Evolutionary conservation across 2,329 filamentous ascomycete species (phyloP).

Genomic region (Amphichorda felina): DNA sequence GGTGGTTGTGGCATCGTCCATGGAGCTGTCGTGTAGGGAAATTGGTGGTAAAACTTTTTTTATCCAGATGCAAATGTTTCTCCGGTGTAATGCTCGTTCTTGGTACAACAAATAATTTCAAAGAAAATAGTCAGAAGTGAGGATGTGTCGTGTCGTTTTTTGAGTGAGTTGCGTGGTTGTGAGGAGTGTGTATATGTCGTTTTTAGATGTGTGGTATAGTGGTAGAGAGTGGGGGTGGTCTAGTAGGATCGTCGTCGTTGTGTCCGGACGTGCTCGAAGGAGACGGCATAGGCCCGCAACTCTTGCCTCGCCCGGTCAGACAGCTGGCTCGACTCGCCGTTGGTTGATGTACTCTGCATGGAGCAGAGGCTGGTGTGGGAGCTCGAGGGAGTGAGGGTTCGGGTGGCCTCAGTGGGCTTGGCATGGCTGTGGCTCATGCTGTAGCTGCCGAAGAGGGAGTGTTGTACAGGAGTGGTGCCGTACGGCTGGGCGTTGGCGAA

Average conservation of each 20-base stretch:
- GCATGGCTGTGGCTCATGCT: conserved; percentile 15
- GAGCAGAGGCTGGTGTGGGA: conserved; percentile 80
- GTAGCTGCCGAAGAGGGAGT: conserved; percentile 12
- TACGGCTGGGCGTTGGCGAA: conserved; percentile 54
- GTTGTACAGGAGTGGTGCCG: conserved; percentile 31
- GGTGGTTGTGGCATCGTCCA: not conserved
- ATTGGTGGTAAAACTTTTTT: not conserved
- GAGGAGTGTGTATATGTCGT: too few relatives aligned
- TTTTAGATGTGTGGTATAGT: too few relatives aligned
- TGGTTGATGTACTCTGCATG: conserved; percentile 50
- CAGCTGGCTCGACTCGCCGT: conserved; percentile 42
- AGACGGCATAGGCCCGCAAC: conserved; percentile 74
- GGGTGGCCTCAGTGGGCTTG: conserved; percentile 9
- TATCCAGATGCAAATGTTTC: not conserved
- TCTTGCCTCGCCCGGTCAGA: conserved; percentile 70
- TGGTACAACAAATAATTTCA: not conserved
- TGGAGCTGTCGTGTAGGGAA: too few relatives aligned
- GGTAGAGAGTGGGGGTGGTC: conserved; percentile 2
- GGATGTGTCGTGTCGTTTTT: not conserved
- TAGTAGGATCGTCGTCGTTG: conserved; percentile 47
- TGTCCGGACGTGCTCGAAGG: conserved; percentile 69
- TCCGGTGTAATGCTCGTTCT: conserved; percentile 1
- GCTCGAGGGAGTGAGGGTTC: conserved; percentile 56
- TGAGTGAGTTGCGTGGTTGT: not conserved
- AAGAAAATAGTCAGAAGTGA: not conserved